Percentiles rank a stretch among this genome's conserved stretches.
Evolutionary conservation across 805 yeast species (phyloP).

Genomic region (Ogataea naganishii): DNA sequence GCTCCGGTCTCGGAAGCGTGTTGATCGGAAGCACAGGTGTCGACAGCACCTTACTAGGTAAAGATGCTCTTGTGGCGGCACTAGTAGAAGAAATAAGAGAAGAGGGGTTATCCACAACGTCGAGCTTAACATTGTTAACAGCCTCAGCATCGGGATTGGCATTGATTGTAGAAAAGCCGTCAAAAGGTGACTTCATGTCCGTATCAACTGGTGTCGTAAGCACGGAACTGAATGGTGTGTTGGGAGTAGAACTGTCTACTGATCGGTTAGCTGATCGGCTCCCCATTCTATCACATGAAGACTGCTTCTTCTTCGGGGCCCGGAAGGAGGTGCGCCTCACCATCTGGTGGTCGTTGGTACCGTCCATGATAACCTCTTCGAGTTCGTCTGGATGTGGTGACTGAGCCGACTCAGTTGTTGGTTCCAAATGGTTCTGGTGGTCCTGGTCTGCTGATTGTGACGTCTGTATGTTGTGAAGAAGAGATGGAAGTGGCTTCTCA

Average conservation of each 20-base stretch:
- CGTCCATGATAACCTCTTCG: constrained; percentile 7
- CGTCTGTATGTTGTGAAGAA: constrained; percentile 7
- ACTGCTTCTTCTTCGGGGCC: constrained; percentile 13
- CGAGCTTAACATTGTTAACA: no score
- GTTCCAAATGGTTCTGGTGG: background rate
- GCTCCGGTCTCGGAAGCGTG: constrained; percentile 22
- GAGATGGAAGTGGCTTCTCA: constrained; percentile 5
- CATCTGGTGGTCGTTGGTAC: constrained; percentile 4
- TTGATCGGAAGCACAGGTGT: constrained; percentile 21
- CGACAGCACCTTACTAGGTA: constrained; percentile 10
- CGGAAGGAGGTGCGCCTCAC: constrained; percentile 19
- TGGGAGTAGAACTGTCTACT: no score
- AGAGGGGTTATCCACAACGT: no score
- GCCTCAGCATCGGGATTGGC: no score
- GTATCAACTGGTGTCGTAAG: no score
- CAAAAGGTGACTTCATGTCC: no score
- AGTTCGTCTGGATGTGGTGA: constrained; percentile 2
- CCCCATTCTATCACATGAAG: no score
- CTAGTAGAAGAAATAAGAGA: no score
- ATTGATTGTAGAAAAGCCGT: no score
- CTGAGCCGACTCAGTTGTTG: background rate
- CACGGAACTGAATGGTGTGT: no score
- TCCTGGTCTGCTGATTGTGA: constrained; percentile 6
- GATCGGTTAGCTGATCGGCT: no score
- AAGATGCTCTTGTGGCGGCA: no score